Base-by-base conservation (phyloP, 169 alveolate genomes). In the Eimeria praecox region DNA sequence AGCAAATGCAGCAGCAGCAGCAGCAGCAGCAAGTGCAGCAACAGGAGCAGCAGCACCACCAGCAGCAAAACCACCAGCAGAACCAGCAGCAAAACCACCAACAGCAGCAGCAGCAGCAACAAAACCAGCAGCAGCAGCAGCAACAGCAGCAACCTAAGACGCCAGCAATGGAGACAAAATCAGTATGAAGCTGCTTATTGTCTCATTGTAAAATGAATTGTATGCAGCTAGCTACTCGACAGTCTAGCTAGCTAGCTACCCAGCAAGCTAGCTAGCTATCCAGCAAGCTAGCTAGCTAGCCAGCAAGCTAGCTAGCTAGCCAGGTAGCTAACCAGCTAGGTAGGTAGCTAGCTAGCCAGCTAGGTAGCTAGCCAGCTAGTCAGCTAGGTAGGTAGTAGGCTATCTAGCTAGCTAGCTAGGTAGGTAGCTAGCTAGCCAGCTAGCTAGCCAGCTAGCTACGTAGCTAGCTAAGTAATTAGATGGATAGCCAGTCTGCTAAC, bases 11-110 rank as follows among this genome's bases (percentile, higher is more conserved):
- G 30, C 33, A 80, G 44, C 1, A 0, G 12, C 35, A 80, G 27
- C 90, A 46, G 49, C 64, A 83, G 42, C 91, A 83, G 75, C 24
- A 52, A 30, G 35, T 12, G 75, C 91, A 46, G 73, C 69, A 83
- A 75, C 49, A 82, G 73, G 75, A 46, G 38, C 91, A 82, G 22
- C n/a, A n/a, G 73, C 66, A 49, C 56, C 56, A 46, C 75, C 66
- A 22, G 62, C 27, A 46, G 66, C 88, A 8, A 40, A 20, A 3
- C 66, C 88, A 78, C 24, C 56, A 35, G 22, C 88, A 78, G n/a
- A n/a, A n/a, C n/a, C 38, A 52, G 52, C 56, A 54, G 52, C 33
- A 30, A 40, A 64, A 35, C 77, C 91, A 80, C 12, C 33, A 80
- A 24, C 1, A 0, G 12, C 35, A 80, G 27, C 90, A 46, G 49